phyloP scores from a whole-genome alignment of 2,329 filamentous ascomycete genomes.

The Xylariaceae sp. region DNA sequence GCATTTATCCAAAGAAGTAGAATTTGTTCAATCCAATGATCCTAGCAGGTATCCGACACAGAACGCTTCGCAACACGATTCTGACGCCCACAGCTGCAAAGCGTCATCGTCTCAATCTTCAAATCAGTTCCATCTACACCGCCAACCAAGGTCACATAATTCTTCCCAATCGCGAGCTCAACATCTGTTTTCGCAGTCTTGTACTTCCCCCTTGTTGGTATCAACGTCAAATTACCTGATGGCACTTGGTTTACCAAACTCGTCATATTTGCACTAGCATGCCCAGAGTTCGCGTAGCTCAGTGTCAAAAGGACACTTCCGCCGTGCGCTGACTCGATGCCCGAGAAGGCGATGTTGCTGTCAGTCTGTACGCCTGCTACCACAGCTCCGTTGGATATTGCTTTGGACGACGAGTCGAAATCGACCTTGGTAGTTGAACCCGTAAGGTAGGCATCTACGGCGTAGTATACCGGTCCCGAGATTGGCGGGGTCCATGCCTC shows the following conservation, averaged over 20 bases:
- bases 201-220: conserved; percentile 19
- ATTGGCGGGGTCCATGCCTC: conserved; percentile 29
- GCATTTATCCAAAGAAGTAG: too few relatives aligned
- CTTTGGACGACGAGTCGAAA: conserved; percentile 20
- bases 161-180: conserved; percentile 24
- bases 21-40: too few relatives aligned
- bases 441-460: conserved; percentile 28
- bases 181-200: conserved; percentile 10
- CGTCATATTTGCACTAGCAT: conserved; percentile 10
- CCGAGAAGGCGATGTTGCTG: conserved; percentile 28
- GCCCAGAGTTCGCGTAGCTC: conserved; percentile 23
- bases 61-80: too few relatives aligned
- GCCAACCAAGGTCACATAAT: conserved; percentile 24
- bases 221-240: conserved; percentile 12
- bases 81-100: background rate
- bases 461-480: conserved; percentile 21
- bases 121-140: conserved; percentile 19
- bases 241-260: conserved; percentile 26
- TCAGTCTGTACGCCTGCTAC: conserved; percentile 22
- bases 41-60: too few relatives aligned
- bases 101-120: conserved; percentile 22
- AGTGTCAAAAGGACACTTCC: conserved; percentile 11
- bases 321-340: conserved; percentile 21
- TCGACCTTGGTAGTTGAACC: conserved; percentile 21
- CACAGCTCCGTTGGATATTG: conserved; percentile 24